Percentiles rank a stretch among this genome's conserved stretches.
Evolutionary conservation across 352 stramenopile genomes (phyloP).

Genomic region (Pythium phragmitis): DNA sequence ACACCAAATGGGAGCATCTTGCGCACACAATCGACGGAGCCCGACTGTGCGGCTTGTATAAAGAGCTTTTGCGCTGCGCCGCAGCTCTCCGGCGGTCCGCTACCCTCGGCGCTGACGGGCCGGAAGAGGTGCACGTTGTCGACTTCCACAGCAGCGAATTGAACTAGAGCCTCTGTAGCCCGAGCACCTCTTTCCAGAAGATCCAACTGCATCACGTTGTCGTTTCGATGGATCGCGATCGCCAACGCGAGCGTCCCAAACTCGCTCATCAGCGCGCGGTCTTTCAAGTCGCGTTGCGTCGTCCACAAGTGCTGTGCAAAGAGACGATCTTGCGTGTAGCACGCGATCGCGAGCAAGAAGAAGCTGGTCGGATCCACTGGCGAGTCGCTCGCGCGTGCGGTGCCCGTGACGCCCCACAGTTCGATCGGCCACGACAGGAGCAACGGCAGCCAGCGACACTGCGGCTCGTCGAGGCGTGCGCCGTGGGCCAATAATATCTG

Average conservation of each 20-base stretch:
- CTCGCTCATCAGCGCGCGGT: constrained; percentile 2
- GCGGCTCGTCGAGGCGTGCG: not conserved
- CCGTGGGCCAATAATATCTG: not conserved
- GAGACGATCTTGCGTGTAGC: not conserved
- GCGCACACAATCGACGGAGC: not conserved
- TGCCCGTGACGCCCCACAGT: not conserved
- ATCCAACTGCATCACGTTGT: not conserved
- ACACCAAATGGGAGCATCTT: not conserved
- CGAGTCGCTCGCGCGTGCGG: not conserved
- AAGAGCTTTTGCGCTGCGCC: constrained; percentile 2
- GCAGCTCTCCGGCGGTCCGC: not conserved
- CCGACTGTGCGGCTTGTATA: not conserved
- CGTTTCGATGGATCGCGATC: not conserved
- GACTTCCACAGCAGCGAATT: not conserved
- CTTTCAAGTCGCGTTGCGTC: constrained; percentile 6
- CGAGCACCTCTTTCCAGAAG: not conserved
- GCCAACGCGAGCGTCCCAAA: not conserved
- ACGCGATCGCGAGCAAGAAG: constrained; percentile 11
- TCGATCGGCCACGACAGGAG: not conserved
- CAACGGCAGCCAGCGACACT: constrained; percentile 4
- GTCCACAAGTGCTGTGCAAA: constrained; percentile 1
- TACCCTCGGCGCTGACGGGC: not conserved
- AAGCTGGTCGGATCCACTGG: constrained; percentile 2
- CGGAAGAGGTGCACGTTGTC: not conserved
- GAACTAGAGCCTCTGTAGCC: not conserved